Conservation (phyloP, 2,329 filamentous ascomycete species). For the Cryphonectria naterciae region DNA sequence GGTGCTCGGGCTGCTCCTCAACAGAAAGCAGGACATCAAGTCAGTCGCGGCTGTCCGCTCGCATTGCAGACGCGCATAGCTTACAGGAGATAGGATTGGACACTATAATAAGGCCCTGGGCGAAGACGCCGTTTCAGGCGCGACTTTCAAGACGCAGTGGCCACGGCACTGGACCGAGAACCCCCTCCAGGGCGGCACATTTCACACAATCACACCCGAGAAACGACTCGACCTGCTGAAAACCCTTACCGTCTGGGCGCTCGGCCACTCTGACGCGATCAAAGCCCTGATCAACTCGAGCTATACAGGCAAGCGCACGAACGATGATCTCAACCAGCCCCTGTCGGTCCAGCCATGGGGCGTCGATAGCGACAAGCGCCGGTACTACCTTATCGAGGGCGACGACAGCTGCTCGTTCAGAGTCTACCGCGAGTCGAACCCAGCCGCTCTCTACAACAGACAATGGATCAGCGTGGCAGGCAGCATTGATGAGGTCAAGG, state of each 20-base stretch:
- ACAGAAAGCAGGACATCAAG: constrained; percentile 99
- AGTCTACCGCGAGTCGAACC: constrained; percentile 91
- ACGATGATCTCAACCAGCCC: constrained; percentile 79
- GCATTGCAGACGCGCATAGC: constrained; percentile 16
- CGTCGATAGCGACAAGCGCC: constrained; percentile 80
- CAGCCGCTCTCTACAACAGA: constrained; percentile 66
- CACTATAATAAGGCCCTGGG: constrained; percentile 85
- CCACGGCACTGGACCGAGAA: constrained; percentile 82
- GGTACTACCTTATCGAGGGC: constrained; percentile 93
- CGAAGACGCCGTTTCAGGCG: constrained; percentile 79
- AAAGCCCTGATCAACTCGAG: constrained; percentile 81
- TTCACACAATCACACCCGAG: constrained; percentile 78
- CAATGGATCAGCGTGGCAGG: constrained; percentile 95
- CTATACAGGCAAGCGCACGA: constrained; percentile 86
- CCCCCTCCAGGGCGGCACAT: constrained; percentile 80
- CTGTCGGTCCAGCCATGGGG: constrained; percentile 82
- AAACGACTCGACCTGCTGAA: constrained; percentile 84
- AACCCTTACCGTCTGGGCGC: constrained; percentile 83
- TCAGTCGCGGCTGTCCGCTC: constrained; percentile 51
- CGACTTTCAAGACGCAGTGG: constrained; percentile 85
- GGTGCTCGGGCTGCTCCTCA: constrained; percentile 83
- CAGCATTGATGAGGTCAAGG: constrained; percentile 81
- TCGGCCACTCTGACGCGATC: constrained; percentile 84
- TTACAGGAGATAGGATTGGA: constrained; percentile 66
- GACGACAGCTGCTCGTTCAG: constrained; percentile 92